Evolutionary conservation across 345 rosid genomes (phyloP), one percentile per base, ranked within the genome.

Genomic region (Acer saccharum): DNA sequence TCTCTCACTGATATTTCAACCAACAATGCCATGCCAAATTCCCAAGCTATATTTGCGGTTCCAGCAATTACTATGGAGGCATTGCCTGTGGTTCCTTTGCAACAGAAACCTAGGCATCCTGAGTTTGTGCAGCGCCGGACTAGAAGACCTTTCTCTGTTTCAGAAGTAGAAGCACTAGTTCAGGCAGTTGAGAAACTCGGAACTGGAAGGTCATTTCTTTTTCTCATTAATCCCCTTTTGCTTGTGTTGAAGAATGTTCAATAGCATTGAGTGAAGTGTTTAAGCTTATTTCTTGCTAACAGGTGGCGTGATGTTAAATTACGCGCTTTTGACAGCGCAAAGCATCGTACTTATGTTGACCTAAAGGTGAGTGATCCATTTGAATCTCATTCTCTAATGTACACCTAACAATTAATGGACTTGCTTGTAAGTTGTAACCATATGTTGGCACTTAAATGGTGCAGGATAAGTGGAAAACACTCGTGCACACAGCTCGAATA

Each of bases 161-260:
- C 81, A 35, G 83, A 84, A 74, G 77, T 81, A 16, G 81, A 84
- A 74, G 83, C 83, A 43, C 32, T 81, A 27, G 83, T 81, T 52
- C 81, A 79, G 29, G 87, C 79, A 25, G 81, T 84, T 65, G 84
- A 84, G 69, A 71, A 78, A 65, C 83, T 84, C n/a, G 87, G 84
- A 76, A 84, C 83, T 50, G 80, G 84, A 81, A 84, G 84, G 84
- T 81, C 23, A 2, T 43, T 62, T 65, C n/a, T 4, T 43, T 62
- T 65, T 6, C 58, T 74, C 21, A 25, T 39, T 2, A 32, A 46
- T 50, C 41, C 73, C 41, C 63, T 41, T 29, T 64, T 10, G 29
- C 50, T 62, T 46, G 20, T 17, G 9, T 54, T 44, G 39, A 50
- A 12, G 63, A 55, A 35, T 74, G 11, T 17, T 58, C 39, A 41